Percentiles rank a stretch among this genome's conserved stretches.
These are phyloP conservation scores for Halophytophthora batemanensis DNA, from an alignment of 352 stramenopile species.

Conservation along the genomic window DNA sequence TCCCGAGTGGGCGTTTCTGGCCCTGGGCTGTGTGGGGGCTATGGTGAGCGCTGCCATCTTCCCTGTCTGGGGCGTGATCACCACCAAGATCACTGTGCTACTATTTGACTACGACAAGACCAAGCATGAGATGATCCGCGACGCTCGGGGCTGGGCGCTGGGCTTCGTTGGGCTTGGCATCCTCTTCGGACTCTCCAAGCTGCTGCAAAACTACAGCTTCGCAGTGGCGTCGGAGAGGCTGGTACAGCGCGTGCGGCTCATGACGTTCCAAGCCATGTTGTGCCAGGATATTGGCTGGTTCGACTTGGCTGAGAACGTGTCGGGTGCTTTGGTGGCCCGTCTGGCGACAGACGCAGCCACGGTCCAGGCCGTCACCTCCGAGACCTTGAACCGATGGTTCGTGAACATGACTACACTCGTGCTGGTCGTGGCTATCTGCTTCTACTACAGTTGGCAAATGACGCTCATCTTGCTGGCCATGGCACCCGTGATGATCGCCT, in stretches of 20 bases:
- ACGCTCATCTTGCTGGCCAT: constrained; percentile 40
- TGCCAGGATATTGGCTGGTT: constrained; percentile 83
- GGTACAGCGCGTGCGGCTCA: constrained; percentile 48
- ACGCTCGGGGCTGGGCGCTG: constrained; percentile 33
- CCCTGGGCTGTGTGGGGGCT: constrained; percentile 27
- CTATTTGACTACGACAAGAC: constrained; percentile 49
- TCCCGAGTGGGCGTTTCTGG: constrained; percentile 39
- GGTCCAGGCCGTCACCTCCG: constrained; percentile 72
- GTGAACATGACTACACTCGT: constrained; percentile 45
- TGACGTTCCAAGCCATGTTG: constrained; percentile 62
- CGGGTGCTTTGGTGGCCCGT: constrained; percentile 62
- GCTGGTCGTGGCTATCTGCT: constrained; percentile 45
- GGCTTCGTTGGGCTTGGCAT: constrained; percentile 48
- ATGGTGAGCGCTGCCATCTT: constrained; percentile 45
- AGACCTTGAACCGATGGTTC: constrained; percentile 53
- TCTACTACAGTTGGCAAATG: constrained; percentile 64
- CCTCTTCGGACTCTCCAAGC: constrained; percentile 38
- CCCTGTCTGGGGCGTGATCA: constrained; percentile 47
- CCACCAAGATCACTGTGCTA: constrained; percentile 49
- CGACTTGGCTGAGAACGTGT: constrained; percentile 66
- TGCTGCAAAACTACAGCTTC: constrained; percentile 54
- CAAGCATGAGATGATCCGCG: constrained; percentile 45
- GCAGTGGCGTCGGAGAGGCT: constrained; percentile 52
- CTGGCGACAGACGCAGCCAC: constrained; percentile 77
- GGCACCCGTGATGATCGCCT: constrained; percentile 27